A percentile compares a stretch with the other conserved stretches of the same genome.
These are phyloP conservation scores for Porphyrellus cyaneotinctus DNA, from an alignment of 768 basidiomycete species.

Conservation along the genomic window DNA sequence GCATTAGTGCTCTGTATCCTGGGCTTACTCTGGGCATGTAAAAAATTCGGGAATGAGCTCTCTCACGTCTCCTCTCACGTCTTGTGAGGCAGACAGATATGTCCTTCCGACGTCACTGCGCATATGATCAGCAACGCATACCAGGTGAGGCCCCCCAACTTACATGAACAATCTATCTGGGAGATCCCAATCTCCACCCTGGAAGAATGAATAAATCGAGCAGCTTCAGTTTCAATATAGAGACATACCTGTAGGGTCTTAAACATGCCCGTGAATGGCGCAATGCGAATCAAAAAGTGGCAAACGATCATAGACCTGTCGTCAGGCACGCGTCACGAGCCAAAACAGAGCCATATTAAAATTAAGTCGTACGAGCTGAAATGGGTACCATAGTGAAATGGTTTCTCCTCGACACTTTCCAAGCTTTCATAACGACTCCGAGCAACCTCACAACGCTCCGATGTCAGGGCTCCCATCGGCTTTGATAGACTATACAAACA, in stretches of 20 bases:
- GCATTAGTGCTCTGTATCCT: background rate
- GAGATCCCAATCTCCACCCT: conserved; percentile 95
- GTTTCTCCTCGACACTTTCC: conserved; percentile 75
- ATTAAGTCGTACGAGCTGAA: conserved; percentile 59
- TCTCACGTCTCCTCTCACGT: conserved; percentile 87
- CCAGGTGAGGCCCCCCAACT: conserved; percentile 1
- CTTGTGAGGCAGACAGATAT: conserved; percentile 79
- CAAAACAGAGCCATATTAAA: background rate
- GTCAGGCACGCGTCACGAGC: background rate
- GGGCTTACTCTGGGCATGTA: conserved; percentile 68
- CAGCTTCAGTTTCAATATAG: background rate
- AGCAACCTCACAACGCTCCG: conserved; percentile 71
- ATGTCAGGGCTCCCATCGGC: conserved; percentile 89
- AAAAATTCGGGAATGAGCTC: conserved; percentile 92
- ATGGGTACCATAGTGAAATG: conserved; percentile 93
- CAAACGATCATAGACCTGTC: conserved; percentile 86
- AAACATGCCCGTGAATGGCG: conserved; percentile 93
- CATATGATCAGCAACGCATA: conserved; percentile 7
- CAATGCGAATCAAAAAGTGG: conserved; percentile 86
- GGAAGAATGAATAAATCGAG: background rate
- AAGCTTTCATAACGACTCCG: conserved; percentile 69
- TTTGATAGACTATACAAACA: conserved; percentile 56
- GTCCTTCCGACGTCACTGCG: conserved; percentile 71
- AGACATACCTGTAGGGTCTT: conserved; percentile 67
- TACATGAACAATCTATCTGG: conserved; percentile 83